These are phyloP conservation scores for Daldinia caldariorum DNA, from an alignment of 495 filamentous ascomycete species.

Conservation along the genomic window DNA sequence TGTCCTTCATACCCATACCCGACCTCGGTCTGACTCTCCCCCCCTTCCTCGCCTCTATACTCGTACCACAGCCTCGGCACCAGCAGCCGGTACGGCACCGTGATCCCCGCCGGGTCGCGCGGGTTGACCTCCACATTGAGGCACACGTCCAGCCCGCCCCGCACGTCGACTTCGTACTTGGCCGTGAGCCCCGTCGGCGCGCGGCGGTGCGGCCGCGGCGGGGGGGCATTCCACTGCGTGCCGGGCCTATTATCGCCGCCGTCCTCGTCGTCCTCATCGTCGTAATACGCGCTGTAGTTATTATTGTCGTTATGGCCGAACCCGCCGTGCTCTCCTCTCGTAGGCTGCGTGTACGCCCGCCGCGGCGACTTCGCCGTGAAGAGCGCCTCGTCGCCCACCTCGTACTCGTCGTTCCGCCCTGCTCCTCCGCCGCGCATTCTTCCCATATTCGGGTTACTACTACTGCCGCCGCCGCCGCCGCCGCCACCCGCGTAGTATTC, in stretches of 20 bases:
- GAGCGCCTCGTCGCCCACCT: conserved; percentile 56
- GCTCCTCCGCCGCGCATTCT: conserved; percentile 52
- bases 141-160: conserved; percentile 82
- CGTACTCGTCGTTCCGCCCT: conserved; percentile 49
- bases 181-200: conserved; percentile 74
- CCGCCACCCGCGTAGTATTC: conserved; percentile 5
- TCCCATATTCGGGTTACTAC: conserved; percentile 23
- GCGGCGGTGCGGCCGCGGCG: conserved; percentile 68
- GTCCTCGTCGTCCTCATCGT: too few species aligned
- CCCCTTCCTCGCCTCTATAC: conserved; percentile 50
- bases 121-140: conserved; percentile 88
- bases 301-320: too few species aligned
- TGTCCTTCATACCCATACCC: conserved; percentile 9
- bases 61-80: conserved; percentile 78
- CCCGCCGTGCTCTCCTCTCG: conserved; percentile 1
- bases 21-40: neutral
- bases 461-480: neutral
- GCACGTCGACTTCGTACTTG: conserved; percentile 70
- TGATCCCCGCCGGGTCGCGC: conserved; percentile 87
- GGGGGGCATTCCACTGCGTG: conserved; percentile 15
- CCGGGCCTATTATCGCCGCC: conserved; percentile 7
- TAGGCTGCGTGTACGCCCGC: conserved; percentile 42
- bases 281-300: neutral
- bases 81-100: conserved; percentile 83
- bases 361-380: conserved; percentile 53